These are phyloP conservation scores for Plectosphaerella cucumerina DNA, from an alignment of 2,329 filamentous ascomycete genomes.

Conservation along the genomic window DNA sequence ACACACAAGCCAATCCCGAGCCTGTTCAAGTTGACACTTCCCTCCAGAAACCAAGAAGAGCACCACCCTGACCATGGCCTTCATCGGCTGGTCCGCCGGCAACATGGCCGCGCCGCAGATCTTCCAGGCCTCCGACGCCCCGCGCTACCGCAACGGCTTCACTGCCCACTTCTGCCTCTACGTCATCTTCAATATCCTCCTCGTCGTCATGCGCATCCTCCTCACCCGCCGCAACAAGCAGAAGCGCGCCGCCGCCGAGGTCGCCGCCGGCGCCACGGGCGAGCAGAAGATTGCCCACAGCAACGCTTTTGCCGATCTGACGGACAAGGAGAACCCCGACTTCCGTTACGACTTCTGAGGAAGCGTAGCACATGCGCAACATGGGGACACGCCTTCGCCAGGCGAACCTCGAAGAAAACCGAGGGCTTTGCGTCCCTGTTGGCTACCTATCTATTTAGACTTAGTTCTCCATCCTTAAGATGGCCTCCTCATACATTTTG, in stretches of 20 bases:
- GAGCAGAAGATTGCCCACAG: conserved; percentile 12
- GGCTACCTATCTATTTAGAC: too few species aligned
- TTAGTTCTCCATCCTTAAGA: too few species aligned
- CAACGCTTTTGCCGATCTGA: conserved; percentile 14
- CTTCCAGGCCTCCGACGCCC: conserved; percentile 26
- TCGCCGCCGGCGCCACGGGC: background rate
- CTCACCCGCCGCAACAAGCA: conserved; percentile 17
- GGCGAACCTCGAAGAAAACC: background rate
- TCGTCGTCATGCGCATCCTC: conserved; percentile 18
- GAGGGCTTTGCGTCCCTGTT: too few species aligned
- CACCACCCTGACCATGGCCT: conserved; percentile 29
- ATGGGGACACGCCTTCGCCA: background rate
- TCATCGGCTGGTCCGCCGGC: conserved; percentile 30
- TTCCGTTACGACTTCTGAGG: background rate
- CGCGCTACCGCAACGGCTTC: conserved; percentile 28
- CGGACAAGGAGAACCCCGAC: conserved; percentile 10
- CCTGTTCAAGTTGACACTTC: too few species aligned
- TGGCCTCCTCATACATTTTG: too few species aligned
- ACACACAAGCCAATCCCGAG: too few species aligned
- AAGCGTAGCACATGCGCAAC: background rate
- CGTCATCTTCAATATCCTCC: conserved; percentile 24
- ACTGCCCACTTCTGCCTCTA: conserved; percentile 29
- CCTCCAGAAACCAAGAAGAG: conserved; percentile 30
- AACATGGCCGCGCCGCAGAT: conserved; percentile 33
- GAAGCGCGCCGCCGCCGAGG: conserved; percentile 8